Percentiles rank a stretch among this genome's conserved stretches.
These are phyloP conservation scores for Rhizopogon vulgaris DNA, from an alignment of 768 basidiomycete species.

Conservation along the genomic window DNA sequence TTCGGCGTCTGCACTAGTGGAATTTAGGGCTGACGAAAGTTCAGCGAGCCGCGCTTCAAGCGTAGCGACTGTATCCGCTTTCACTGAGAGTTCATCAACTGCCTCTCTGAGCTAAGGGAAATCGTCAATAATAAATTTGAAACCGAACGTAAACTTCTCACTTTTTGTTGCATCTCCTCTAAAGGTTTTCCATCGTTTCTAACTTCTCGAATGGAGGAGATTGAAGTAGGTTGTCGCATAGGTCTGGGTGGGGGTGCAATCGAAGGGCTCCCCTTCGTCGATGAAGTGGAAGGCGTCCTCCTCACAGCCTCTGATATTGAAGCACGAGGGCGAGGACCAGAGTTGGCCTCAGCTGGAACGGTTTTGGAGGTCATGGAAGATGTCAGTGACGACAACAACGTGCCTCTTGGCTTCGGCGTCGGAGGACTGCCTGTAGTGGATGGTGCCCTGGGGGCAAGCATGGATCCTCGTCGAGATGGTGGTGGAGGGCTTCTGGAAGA, in stretches of 20 bases:
- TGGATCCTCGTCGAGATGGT: constrained; percentile 26
- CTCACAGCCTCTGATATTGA: constrained; percentile 61
- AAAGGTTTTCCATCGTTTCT: constrained; percentile 54
- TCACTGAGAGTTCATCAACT: constrained; percentile 45
- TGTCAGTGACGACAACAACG: constrained; percentile 21
- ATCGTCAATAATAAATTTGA: background rate
- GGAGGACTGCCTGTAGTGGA: constrained; percentile 33
- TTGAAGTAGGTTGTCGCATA: constrained; percentile 48
- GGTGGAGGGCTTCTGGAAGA: constrained; percentile 26
- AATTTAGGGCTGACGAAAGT: constrained; percentile 45
- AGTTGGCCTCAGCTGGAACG: constrained; percentile 16
- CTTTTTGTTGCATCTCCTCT: constrained; percentile 58
- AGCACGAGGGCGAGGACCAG: constrained; percentile 53
- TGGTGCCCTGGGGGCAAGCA: constrained; percentile 30
- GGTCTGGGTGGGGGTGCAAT: constrained; percentile 29
- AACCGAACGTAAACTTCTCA: constrained; percentile 15
- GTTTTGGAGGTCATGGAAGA: constrained; percentile 17
- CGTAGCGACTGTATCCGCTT: constrained; percentile 40
- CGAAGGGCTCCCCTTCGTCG: constrained; percentile 32
- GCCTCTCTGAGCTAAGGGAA: constrained; percentile 51
- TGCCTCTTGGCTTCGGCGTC: constrained; percentile 31
- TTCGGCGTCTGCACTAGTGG: constrained; percentile 40
- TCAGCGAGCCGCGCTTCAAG: constrained; percentile 49
- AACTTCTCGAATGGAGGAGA: constrained; percentile 70
- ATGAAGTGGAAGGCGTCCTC: constrained; percentile 37